Evolutionary conservation across 2,329 filamentous ascomycete genomes (phyloP), one percentile per base, ranked within the genome.

Genomic region (Fonsecaea monophora): DNA sequence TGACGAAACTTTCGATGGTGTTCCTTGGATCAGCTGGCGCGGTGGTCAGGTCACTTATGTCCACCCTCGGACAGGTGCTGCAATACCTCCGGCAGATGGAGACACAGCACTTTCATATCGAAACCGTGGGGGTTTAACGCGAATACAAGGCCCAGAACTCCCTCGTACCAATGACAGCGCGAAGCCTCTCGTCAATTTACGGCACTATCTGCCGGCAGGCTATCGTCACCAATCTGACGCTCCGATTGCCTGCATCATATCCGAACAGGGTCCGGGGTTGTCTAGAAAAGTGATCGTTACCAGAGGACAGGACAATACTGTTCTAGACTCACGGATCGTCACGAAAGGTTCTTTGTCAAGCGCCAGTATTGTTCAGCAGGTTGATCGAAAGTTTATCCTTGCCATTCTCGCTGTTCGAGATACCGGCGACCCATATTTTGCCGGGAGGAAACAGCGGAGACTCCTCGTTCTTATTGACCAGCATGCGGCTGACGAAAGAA

Each of bases 401-500:
- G 63, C 64, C 4, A 37, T 62, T 0, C 82, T 88, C 25, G 90
- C 86, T 68, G 79, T 92, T 18, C 10, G 53, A n/a, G 68, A 53
- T 40, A 32, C 66, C 45, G 15, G 48, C 30, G 42, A 32, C 21
- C 45, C 45, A 12, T 50, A 30, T 15, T 50, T 10, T 21, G 48
- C 40, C 40, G 50, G 40, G 12, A n/a, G 37, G 7, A 4, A 1
- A 12, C 5, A 21, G 67, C 45, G 60, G 4, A 53, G 15, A 18
- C 72, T 88, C 1, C 80, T 98, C 4, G 84, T 96, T 0, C 82
- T 97, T 45, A 84, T 97, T 5, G 95, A 99, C 74, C 95, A 99
- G 74, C 95, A 99, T 75, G 95, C 95, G 0, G 95, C 94, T 2
- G 94, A 97, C 75, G 95, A 99, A 80, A 86, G 95, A 54, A 88